These are phyloP conservation scores for Vanilla planifolia DNA, from an alignment of 106 monocot genomes.

Conservation along the genomic window DNA sequence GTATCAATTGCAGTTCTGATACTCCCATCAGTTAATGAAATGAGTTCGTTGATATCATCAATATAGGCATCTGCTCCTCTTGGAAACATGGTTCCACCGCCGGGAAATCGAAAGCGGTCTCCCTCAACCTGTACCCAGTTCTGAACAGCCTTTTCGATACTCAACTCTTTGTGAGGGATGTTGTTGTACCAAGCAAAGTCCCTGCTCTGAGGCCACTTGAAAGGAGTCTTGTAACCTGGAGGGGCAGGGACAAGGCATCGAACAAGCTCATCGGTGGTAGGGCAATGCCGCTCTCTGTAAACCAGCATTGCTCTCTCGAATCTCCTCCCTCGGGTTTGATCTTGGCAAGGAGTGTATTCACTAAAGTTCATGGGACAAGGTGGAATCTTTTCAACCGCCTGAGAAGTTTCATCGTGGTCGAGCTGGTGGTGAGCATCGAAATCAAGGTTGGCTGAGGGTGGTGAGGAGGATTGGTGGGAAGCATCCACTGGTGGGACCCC, in stretches of 20 bases:
- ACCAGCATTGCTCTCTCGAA: constrained; percentile 36
- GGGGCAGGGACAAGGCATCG: constrained; percentile 54
- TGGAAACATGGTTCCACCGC: constrained; percentile 57
- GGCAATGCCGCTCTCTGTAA: constrained; percentile 58
- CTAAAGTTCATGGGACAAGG: constrained; percentile 46
- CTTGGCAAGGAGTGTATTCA: constrained; percentile 63
- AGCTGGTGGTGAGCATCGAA: constrained; percentile 50
- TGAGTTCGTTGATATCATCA: constrained; percentile 44
- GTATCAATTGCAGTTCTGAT: constrained; percentile 59
- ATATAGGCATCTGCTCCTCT: constrained; percentile 58
- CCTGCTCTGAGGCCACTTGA: constrained; percentile 55
- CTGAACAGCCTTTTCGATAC: constrained; percentile 60
- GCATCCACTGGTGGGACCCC: constrained; percentile 1
- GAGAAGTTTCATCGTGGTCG: constrained; percentile 12
- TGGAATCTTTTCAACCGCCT: constrained; percentile 11
- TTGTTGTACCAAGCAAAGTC: constrained; percentile 56
- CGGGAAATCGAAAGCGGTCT: constrained; percentile 47
- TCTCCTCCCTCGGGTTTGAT: constrained; percentile 32
- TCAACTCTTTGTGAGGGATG: constrained; percentile 63
- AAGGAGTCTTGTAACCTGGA: constrained; percentile 37
- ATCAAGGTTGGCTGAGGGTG: constrained; percentile 19
- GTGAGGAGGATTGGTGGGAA: constrained; percentile 7
- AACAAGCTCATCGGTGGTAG: constrained; percentile 30
- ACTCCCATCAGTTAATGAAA: constrained; percentile 37
- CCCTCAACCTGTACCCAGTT: constrained; percentile 60